A percentile compares a stretch with the other conserved stretches of the same genome.
Conservation (phyloP, 2,329 filamentous ascomycete species). For the Fusarium poae region DNA sequence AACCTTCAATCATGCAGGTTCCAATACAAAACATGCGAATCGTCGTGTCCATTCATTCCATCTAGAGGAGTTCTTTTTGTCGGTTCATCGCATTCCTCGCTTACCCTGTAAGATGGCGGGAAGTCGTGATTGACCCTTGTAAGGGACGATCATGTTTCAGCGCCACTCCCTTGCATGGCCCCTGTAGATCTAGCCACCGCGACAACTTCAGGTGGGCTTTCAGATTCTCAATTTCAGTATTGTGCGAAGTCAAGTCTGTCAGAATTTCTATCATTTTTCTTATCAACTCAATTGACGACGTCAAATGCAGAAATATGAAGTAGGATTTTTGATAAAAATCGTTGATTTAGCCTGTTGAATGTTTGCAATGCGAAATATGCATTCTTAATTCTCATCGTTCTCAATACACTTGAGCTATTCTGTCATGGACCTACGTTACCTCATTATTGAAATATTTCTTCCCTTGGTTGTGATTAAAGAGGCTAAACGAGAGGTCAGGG, state of each 20-base stretch:
- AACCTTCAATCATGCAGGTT: background rate
- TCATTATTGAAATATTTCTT: accelerated
- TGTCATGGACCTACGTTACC: accelerated
- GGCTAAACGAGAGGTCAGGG: too few relatives aligned
- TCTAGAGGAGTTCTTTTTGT: background rate
- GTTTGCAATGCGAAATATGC: too few relatives aligned
- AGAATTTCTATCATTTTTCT: too few relatives aligned
- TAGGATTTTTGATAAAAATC: too few relatives aligned
- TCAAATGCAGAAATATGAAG: too few relatives aligned
- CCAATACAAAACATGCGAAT: background rate
- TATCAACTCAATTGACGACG: too few relatives aligned
- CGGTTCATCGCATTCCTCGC: slow-evolving; percentile 21
- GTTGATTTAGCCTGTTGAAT: too few relatives aligned
- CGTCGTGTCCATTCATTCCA: too few relatives aligned
- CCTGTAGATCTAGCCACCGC: slow-evolving; percentile 8
- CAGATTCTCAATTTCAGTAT: background rate
- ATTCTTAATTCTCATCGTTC: background rate
- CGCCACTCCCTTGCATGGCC: slow-evolving; percentile 36
- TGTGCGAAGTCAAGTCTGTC: background rate
- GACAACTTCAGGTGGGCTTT: background rate
- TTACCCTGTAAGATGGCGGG: background rate
- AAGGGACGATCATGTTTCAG: slow-evolving; percentile 38
- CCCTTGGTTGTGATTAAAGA: accelerated
- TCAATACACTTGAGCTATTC: background rate
- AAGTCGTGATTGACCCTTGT: background rate